A percentile compares a stretch with the other conserved stretches of the same genome.
These are phyloP conservation scores for Pleurozium schreberi DNA, from an alignment of 225 moss, liverwort and hornwort species.

Conservation along the genomic window DNA sequence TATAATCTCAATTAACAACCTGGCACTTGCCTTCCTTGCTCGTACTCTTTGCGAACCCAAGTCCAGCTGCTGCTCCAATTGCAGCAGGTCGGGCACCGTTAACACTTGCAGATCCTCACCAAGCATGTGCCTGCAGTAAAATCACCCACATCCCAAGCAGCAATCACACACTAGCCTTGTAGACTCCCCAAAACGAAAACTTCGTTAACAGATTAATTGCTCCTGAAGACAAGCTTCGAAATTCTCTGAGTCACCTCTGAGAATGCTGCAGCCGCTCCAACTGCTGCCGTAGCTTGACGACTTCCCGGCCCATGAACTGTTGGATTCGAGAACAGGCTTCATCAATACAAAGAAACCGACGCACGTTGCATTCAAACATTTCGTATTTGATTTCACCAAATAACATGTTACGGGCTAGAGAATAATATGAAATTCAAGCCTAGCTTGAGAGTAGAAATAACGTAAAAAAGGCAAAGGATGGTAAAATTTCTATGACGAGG, in stretches of 20 bases:
- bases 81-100: slow-evolving; percentile 65
- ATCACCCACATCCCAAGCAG: not conserved
- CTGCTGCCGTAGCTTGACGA: slow-evolving; percentile 48
- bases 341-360: not conserved
- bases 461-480: not conserved
- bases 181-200: not conserved
- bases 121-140: slow-evolving; percentile 61
- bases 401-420: no score
- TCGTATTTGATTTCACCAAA: not conserved
- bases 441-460: not conserved
- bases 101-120: slow-evolving; percentile 76
- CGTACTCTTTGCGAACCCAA: slow-evolving; percentile 69
- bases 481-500: not conserved
- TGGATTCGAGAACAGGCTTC: not conserved
- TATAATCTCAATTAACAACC: slow-evolving; percentile 20
- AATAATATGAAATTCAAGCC: not conserved
- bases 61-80: slow-evolving; percentile 85
- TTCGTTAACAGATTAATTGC: not conserved
- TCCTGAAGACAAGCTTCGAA: not conserved
- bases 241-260: slow-evolving; percentile 5
- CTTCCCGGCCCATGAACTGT: slow-evolving; percentile 59
- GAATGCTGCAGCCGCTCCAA: slow-evolving; percentile 46
- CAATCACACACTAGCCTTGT: not conserved
- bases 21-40: slow-evolving; percentile 79
- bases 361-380: not conserved